These are phyloP conservation scores for Dryadomyces quercus-mongolicae DNA, from an alignment of 2,329 filamentous ascomycete species.

Conservation along the genomic window DNA sequence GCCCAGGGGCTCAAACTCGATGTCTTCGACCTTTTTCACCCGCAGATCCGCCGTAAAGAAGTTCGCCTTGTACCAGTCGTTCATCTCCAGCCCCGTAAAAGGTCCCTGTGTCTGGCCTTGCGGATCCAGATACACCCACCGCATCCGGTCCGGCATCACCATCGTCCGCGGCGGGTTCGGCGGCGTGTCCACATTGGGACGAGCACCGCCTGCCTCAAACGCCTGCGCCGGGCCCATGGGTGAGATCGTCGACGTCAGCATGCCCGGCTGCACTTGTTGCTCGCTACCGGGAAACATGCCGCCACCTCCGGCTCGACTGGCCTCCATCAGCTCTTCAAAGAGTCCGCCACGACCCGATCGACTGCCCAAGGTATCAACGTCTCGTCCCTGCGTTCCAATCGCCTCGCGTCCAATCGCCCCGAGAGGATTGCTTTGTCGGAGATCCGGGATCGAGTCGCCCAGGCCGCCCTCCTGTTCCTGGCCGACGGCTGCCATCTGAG, in stretches of 20 bases:
- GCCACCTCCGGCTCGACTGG: neutral
- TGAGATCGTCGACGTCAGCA: constrained; percentile 7
- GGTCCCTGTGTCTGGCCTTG: constrained; percentile 87
- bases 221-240: constrained; percentile 4
- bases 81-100: constrained; percentile 96
- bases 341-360: constrained; percentile 24
- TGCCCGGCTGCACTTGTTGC: constrained; percentile 17
- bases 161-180: constrained; percentile 62
- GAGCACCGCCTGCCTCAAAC: constrained; percentile 22
- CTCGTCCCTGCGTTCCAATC: constrained; percentile 40
- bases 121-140: constrained; percentile 96
- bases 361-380: constrained; percentile 45
- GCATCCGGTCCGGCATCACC: constrained; percentile 98
- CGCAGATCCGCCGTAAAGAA: constrained; percentile 93
- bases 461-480: constrained; percentile 56
- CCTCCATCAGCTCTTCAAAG: constrained; percentile 12
- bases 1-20: constrained; percentile 86
- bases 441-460: constrained; percentile 44
- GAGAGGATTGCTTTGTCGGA: constrained; percentile 49
- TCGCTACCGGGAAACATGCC: constrained; percentile 6
- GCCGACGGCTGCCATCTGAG: constrained; percentile 49
- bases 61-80: constrained; percentile 98
- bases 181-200: constrained; percentile 34
- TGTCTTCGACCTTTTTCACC: constrained; percentile 89
- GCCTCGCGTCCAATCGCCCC: constrained; percentile 54